Evolutionary conservation across 2,329 filamentous ascomycete species (phyloP), one percentile per base, ranked within the genome.

Genomic region (Aspergillus intermedius): DNA sequence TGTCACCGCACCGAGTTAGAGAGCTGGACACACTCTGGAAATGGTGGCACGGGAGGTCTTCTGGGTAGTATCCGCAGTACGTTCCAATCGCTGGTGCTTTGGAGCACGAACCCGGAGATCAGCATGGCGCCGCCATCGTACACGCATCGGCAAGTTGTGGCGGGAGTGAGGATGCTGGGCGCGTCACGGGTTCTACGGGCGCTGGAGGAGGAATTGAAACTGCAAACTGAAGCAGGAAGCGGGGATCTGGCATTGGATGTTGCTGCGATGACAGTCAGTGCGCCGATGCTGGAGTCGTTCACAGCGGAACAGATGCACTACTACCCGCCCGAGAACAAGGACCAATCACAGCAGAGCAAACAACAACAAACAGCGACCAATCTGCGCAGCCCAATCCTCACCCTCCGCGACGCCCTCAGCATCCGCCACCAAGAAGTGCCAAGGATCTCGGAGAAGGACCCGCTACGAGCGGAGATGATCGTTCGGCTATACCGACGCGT

Each of bases 41-140:
- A 30, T 15, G 37, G 37, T 5, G 19, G 34, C n/a, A n/a, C 7
- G 3, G 74, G 69, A 37, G 78, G 70, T 1, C 60, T 81, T 10
- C 61, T 70, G n/a, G 67, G 67, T 17, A 72, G 71, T 25, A 64
- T 82, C 13, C 72, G 74, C 32, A 72, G 68, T 46, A 75, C 73
- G 0, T 70, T 82, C 42, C 76, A 77, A 35, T 71, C 75, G 3
- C 65, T 82, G 7, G 69, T 77, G 0, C 65, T 74, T 7, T 83
- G 80, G 80, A 75, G 70, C 44, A 62, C 71, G 46, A 66, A 74
- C 44, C 68, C 74, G 2, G 70, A 72, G n/a, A 71, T 78, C 17
- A 75, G 72, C 52, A 74, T 77, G 46, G 73, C 74, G 2, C 78
- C 79, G 5, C 76, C 77, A 2, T 71, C 69, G 39, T 83, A 82